A percentile compares a stretch with the other conserved stretches of the same genome.
These are phyloP conservation scores for Hyphodiscus hymeniophilus DNA, from an alignment of 495 filamentous ascomycete species.

Conservation along the genomic window DNA sequence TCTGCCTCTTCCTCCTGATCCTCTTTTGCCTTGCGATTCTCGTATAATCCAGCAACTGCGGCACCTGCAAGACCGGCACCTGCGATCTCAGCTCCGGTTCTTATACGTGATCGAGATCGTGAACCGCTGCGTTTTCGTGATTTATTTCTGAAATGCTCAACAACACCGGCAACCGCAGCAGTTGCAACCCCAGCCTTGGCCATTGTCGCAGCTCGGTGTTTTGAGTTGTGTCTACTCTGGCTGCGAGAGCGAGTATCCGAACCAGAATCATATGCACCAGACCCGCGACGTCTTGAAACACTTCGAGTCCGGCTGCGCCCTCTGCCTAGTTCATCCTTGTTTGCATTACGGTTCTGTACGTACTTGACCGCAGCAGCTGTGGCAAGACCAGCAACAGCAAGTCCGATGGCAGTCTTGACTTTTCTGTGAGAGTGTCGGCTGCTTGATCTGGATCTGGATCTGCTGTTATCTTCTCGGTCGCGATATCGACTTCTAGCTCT, in stretches of 20 bases:
- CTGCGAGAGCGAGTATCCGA: slow-evolving; percentile 28
- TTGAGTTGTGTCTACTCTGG: slow-evolving; percentile 40
- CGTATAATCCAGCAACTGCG: slow-evolving; percentile 72
- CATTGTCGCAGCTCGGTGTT: slow-evolving; percentile 59
- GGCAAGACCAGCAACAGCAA: slow-evolving; percentile 70
- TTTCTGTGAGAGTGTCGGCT: slow-evolving; percentile 39
- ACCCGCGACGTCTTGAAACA: slow-evolving; percentile 36
- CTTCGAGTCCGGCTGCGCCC: slow-evolving; percentile 62
- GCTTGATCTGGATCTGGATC: slow-evolving; percentile 49
- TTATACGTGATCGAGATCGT: slow-evolving; percentile 45
- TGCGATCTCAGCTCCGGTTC: slow-evolving; percentile 51
- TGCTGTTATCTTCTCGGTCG: slow-evolving; percentile 47
- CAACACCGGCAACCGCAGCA: slow-evolving; percentile 68
- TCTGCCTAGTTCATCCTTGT: slow-evolving; percentile 55
- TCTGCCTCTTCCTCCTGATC: slow-evolving; percentile 42
- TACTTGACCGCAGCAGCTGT: slow-evolving; percentile 73
- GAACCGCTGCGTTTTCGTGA: slow-evolving; percentile 50
- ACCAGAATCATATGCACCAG: slow-evolving; percentile 19
- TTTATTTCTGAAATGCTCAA: slow-evolving; percentile 65
- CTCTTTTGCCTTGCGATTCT: slow-evolving; percentile 62
- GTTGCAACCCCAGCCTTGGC: slow-evolving; percentile 74
- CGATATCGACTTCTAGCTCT: slow-evolving; percentile 66
- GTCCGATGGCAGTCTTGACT: slow-evolving; percentile 62
- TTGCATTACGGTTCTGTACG: slow-evolving; percentile 56
- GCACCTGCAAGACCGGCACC: slow-evolving; percentile 73